These are phyloP conservation scores for Alternaria infectoria DNA, from an alignment of 2,329 filamentous ascomycete species.

Conservation along the genomic window DNA sequence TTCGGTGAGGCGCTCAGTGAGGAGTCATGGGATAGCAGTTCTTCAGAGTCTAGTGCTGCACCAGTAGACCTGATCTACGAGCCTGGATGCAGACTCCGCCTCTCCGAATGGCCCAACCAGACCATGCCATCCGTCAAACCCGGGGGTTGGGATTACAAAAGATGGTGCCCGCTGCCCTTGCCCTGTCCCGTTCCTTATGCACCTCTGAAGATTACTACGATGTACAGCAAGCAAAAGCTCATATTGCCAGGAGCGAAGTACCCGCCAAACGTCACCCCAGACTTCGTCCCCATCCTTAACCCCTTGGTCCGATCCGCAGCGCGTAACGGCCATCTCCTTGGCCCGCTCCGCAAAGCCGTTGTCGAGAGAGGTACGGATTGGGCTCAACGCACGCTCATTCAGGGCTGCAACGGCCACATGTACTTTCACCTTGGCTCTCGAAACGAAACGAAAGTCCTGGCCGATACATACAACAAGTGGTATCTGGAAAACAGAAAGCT, in stretches of 20 bases:
- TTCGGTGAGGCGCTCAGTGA: constrained; percentile 25
- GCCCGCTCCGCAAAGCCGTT: constrained; percentile 24
- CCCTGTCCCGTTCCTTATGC: constrained; percentile 28
- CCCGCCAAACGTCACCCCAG: constrained; percentile 18
- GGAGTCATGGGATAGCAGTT: constrained; percentile 27
- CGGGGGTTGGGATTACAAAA: neutral
- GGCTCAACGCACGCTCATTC: constrained; percentile 33
- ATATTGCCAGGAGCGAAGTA: constrained; percentile 31
- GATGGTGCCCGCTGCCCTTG: constrained; percentile 1
- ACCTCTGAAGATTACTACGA: constrained; percentile 32
- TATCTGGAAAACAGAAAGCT: constrained; percentile 10
- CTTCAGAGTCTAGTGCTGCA: constrained; percentile 11
- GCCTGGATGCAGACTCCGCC: constrained; percentile 24
- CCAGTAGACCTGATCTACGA: constrained; percentile 1
- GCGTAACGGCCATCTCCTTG: constrained; percentile 32
- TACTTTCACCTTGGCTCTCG: constrained; percentile 30
- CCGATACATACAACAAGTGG: constrained; percentile 28
- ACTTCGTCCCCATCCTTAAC: constrained; percentile 32
- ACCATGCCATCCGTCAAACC: constrained; percentile 10
- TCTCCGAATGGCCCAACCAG: constrained; percentile 37
- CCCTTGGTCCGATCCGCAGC: constrained; percentile 21
- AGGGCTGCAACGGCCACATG: constrained; percentile 36
- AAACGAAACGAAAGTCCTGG: constrained; percentile 13
- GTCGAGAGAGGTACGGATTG: constrained; percentile 36
- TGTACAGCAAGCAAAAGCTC: constrained; percentile 26